Evolutionary conservation across 768 basidiomycete genomes (phyloP).

Genomic region (Lentinus tigrinus): DNA sequence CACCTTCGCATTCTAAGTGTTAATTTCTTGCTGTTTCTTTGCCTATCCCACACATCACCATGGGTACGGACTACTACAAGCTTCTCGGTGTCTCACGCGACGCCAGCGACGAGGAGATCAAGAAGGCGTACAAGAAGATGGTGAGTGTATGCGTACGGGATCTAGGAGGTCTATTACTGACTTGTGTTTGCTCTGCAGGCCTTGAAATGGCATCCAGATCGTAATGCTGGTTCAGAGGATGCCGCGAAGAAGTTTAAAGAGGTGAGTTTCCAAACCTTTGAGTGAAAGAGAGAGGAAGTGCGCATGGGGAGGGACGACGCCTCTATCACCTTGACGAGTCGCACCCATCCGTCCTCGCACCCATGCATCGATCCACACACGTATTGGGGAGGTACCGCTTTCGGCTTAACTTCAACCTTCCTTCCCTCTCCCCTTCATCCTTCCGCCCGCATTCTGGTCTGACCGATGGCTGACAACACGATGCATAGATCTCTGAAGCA

Average conservation of each 20-base stretch:
- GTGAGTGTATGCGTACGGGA: slow-evolving; percentile 35
- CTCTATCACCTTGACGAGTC: no score
- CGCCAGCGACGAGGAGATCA: slow-evolving; percentile 84
- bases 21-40: background rate
- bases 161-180: background rate
- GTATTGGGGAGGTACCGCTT: no score
- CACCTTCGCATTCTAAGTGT: slow-evolving; percentile 1
- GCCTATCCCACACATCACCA: slow-evolving; percentile 29
- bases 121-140: slow-evolving; percentile 95
- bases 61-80: slow-evolving; percentile 91
- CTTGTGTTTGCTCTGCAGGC: slow-evolving; percentile 45
- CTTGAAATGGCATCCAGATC: slow-evolving; percentile 93
- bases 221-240: slow-evolving; percentile 82
- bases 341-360: no score
- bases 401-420: no score
- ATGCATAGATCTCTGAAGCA: slow-evolving; percentile 81
- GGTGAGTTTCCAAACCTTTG: slow-evolving; percentile 40
- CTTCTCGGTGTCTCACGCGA: slow-evolving; percentile 69
- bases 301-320: no score
- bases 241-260: slow-evolving; percentile 91
- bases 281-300: no score
- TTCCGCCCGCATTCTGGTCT: no score
- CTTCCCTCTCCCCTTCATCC: no score
- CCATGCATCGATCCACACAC: background rate
- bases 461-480: background rate